Evolutionary conservation across 2,329 filamentous ascomycete genomes (phyloP).

Genomic region (Fusarium tanahbumbuense): DNA sequence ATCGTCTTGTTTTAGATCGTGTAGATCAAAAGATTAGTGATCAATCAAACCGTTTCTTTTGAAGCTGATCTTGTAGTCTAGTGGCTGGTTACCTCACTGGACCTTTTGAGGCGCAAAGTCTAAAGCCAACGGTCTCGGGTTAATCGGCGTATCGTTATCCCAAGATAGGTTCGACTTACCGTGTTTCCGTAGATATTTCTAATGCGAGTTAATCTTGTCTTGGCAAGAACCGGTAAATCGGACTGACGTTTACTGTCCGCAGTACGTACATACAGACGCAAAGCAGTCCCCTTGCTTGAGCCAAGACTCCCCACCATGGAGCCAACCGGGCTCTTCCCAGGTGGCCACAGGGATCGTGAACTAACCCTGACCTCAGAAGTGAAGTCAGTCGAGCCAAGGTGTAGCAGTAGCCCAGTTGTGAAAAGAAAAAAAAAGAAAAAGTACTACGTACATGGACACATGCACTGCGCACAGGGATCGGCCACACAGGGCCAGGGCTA

Average conservation of each 20-base stretch:
- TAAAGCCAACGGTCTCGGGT: neutral
- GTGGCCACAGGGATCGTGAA: slow-evolving; percentile 1
- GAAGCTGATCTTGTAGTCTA: no score
- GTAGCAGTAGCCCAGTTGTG: no score
- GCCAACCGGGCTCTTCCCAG: neutral
- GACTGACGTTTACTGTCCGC: neutral
- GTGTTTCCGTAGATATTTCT: neutral
- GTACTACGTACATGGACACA: no score
- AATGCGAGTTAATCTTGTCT: neutral
- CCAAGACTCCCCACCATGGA: neutral
- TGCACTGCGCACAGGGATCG: neutral
- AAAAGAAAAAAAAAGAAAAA: no score
- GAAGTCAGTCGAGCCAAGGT: neutral
- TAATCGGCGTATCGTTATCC: neutral
- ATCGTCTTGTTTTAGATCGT: neutral
- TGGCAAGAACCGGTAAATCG: neutral
- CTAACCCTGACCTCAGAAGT: neutral
- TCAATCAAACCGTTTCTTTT: slow-evolving; percentile 8
- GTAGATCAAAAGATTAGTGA: slow-evolving; percentile 15
- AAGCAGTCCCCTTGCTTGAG: no score
- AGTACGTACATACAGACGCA: no score
- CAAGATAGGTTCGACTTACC: neutral
- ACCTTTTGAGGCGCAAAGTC: neutral
- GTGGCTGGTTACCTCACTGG: neutral
- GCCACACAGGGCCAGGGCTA: neutral